These are phyloP conservation scores for Huntiella omanensis DNA, from an alignment of 2,329 filamentous ascomycete genomes.

Conservation along the genomic window DNA sequence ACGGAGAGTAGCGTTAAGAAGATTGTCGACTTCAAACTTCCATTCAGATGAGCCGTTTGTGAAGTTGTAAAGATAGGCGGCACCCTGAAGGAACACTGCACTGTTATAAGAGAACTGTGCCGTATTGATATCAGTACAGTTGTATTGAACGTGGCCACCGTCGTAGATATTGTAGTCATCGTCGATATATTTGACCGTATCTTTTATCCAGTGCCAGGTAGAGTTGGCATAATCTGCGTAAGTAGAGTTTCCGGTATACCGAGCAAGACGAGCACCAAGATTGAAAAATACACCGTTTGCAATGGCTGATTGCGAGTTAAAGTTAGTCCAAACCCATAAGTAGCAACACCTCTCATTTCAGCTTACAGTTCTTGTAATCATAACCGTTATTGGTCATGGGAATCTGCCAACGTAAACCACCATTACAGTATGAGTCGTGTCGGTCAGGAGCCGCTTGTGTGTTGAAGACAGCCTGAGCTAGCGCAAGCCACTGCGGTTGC, in stretches of 20 bases:
- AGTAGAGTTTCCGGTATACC: constrained; percentile 47
- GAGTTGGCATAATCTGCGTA: constrained; percentile 41
- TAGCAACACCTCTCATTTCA: not conserved
- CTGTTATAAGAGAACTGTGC: constrained; percentile 38
- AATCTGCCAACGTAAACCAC: constrained; percentile 63
- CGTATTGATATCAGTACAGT: constrained; percentile 34
- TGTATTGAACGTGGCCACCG: constrained; percentile 28
- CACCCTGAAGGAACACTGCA: constrained; percentile 32
- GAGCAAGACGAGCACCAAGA: constrained; percentile 47
- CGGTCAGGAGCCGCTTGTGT: constrained; percentile 40
- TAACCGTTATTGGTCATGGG: constrained; percentile 57
- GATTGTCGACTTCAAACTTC: constrained; percentile 30
- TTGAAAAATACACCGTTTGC: constrained; percentile 48
- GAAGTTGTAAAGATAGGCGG: constrained; percentile 39
- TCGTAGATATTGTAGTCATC: constrained; percentile 40
- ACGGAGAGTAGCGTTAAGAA: constrained; percentile 27
- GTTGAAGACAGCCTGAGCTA: constrained; percentile 53
- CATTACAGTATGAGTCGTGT: constrained; percentile 44
- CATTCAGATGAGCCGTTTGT: constrained; percentile 23
- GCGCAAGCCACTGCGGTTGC: constrained; percentile 40
- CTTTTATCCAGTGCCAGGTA: constrained; percentile 36
- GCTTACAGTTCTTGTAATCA: constrained; percentile 49
- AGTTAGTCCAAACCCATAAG: too few species aligned
- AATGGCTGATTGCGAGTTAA: constrained; percentile 23
- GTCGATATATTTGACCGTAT: constrained; percentile 30